Evolutionary conservation across 2,329 filamentous ascomycete genomes (phyloP).

Genomic region (Colletotrichum somersetense): DNA sequence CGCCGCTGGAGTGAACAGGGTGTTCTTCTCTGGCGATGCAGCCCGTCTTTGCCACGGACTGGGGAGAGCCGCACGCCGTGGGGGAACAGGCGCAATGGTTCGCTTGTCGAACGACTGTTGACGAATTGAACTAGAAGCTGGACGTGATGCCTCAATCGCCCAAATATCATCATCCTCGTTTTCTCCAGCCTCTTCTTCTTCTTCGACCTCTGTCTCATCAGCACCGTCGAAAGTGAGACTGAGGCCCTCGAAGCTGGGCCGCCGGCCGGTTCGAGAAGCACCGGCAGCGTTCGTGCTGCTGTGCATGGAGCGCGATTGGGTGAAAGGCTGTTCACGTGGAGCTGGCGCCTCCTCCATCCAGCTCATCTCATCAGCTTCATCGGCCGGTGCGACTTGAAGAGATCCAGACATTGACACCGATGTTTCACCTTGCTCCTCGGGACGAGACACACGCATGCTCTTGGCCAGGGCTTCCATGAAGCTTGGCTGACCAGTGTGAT

Average conservation of each 20-base stretch:
- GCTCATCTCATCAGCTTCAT: conserved; percentile 57
- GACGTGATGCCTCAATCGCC: conserved; percentile 68
- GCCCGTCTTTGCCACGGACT: conserved; percentile 56
- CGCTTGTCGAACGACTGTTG: conserved; percentile 50
- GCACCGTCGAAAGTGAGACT: conserved; percentile 20
- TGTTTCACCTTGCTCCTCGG: background rate
- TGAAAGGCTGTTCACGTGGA: conserved; percentile 38
- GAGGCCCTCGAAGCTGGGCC: conserved; percentile 18
- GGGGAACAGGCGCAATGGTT: conserved; percentile 38
- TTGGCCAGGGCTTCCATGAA: conserved; percentile 51
- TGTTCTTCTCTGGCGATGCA: conserved; percentile 44
- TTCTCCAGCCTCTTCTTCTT: conserved; percentile 35
- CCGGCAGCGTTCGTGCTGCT: conserved; percentile 34
- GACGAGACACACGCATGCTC: conserved; percentile 43
- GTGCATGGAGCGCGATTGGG: conserved; percentile 17
- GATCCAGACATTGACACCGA: conserved; percentile 31
- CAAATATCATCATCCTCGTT: conserved; percentile 64
- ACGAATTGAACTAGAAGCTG: conserved; percentile 41
- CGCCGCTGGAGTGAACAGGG: conserved; percentile 28
- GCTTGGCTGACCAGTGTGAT: conserved; percentile 48
- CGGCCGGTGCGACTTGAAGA: conserved; percentile 27
- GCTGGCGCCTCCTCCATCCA: conserved; percentile 53
- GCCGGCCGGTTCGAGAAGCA: conserved; percentile 24
- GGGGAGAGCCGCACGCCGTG: conserved; percentile 48
- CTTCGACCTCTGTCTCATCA: conserved; percentile 31